phyloP scores from a whole-genome alignment of 164 flowering plant genomes.

The Piper betle region DNA sequence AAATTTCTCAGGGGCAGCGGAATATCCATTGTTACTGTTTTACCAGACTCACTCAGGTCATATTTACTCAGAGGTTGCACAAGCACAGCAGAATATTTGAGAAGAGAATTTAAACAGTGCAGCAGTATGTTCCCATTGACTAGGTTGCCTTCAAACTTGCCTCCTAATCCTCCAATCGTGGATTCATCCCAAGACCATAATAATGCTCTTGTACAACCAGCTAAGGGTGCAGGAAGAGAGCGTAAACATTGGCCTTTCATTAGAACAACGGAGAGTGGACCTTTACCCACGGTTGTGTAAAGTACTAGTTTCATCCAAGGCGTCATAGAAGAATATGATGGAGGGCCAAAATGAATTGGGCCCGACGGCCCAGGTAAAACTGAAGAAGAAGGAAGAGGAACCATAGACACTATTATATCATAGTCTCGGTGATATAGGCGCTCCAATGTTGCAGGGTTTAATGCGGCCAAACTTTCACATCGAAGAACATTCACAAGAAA shows the following conservation, averaged over 20 bases:
- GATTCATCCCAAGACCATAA: slow-evolving; percentile 99
- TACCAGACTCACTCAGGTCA: slow-evolving; percentile 79
- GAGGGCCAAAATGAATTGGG: slow-evolving; percentile 96
- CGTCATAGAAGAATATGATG: slow-evolving; percentile 82
- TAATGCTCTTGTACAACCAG: slow-evolving; percentile 90
- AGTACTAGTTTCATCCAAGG: slow-evolving; percentile 97
- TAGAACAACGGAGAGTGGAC: slow-evolving; percentile 85
- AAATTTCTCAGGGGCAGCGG: slow-evolving; percentile 82
- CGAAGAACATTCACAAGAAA: slow-evolving; percentile 90
- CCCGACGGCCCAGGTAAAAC: slow-evolving; percentile 86
- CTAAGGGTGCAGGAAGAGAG: slow-evolving; percentile 89
- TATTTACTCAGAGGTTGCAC: slow-evolving; percentile 78
- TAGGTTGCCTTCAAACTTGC: slow-evolving; percentile 83
- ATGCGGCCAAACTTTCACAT: slow-evolving; percentile 95
- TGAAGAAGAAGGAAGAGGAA: slow-evolving; percentile 86
- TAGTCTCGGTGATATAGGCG: slow-evolving; percentile 81
- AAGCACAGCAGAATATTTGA: slow-evolving; percentile 77
- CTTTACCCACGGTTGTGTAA: slow-evolving; percentile 58
- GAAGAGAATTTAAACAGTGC: slow-evolving; percentile 87
- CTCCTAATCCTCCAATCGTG: slow-evolving; percentile 79
- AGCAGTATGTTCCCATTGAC: slow-evolving; percentile 80
- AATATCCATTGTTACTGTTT: slow-evolving; percentile 48
- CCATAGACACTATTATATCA: slow-evolving; percentile 83
- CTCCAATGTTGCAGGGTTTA: slow-evolving; percentile 72
- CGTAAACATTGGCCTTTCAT: slow-evolving; percentile 96